phyloP scores from a whole-genome alignment of 2,329 filamentous ascomycete genomes.

The Neobulgaria alba region DNA sequence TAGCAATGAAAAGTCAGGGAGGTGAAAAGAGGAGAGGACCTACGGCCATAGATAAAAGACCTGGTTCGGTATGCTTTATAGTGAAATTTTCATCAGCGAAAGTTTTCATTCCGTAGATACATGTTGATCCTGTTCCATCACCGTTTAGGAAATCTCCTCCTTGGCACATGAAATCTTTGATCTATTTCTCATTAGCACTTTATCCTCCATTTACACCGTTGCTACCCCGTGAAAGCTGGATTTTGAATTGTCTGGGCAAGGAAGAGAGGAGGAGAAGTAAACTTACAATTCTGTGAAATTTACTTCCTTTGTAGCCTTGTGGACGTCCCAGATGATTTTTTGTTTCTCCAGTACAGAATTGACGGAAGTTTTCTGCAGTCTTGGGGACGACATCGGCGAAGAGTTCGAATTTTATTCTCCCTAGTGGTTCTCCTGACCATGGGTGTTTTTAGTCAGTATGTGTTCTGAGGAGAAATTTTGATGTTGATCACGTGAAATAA shows the following conservation, averaged over 20 bases:
- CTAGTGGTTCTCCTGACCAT: constrained; percentile 66
- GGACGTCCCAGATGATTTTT: constrained; percentile 70
- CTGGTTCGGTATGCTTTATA: constrained; percentile 68
- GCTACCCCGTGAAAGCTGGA: too few species aligned
- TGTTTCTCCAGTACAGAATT: constrained; percentile 91
- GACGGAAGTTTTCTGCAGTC: constrained; percentile 93
- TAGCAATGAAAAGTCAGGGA: too few species aligned
- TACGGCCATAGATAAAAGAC: constrained; percentile 89
- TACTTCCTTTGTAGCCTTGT: constrained; percentile 89
- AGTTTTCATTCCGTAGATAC: constrained; percentile 75
- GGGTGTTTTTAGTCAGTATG: not conserved
- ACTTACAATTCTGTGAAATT: constrained; percentile 86
- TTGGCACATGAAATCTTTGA: constrained; percentile 95
- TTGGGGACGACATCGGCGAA: constrained; percentile 77
- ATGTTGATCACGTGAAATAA: constrained; percentile 21
- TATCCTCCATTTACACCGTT: too few species aligned
- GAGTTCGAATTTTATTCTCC: constrained; percentile 83
- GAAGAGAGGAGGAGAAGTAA: constrained; percentile 1
- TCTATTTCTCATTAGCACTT: constrained; percentile 40
- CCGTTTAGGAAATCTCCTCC: constrained; percentile 93
- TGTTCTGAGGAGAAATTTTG: not conserved
- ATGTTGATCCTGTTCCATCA: constrained; percentile 80
- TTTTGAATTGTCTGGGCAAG: too few species aligned
- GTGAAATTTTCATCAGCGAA: constrained; percentile 90
- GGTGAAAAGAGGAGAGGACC: constrained; percentile 30